Evolutionary conservation across 345 rosid species (phyloP).

Genomic region (Turnera subulata): DNA sequence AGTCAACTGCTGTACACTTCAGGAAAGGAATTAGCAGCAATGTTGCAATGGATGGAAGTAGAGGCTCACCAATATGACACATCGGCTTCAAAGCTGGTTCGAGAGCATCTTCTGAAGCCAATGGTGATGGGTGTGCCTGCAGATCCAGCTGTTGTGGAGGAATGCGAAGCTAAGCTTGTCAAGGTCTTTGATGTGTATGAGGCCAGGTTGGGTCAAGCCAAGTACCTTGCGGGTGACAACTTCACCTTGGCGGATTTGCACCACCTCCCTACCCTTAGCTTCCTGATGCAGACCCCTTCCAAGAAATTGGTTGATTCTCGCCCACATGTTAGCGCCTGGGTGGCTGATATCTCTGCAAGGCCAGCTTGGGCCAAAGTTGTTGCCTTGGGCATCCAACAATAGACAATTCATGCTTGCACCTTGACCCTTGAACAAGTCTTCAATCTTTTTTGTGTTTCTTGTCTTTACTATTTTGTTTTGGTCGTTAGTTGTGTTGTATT

Average conservation of each 20-base stretch:
- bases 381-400: conserved; percentile 26
- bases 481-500: too few species aligned
- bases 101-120: conserved; percentile 52
- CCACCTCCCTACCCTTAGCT: conserved; percentile 50
- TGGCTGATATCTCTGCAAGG: conserved; percentile 27
- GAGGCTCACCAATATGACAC: conserved; percentile 69
- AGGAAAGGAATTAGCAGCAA: too few species aligned
- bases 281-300: conserved; percentile 37
- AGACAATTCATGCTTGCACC: too few species aligned
- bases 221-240: conserved; percentile 58
- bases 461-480: too few species aligned
- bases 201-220: conserved; percentile 45
- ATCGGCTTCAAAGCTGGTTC: conserved; percentile 46
- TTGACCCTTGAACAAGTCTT: too few species aligned
- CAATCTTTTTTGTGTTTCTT: too few species aligned
- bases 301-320: conserved; percentile 34
- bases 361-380: conserved; percentile 51
- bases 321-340: conserved; percentile 37
- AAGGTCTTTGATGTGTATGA: conserved; percentile 59
- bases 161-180: conserved; percentile 40
- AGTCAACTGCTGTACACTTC: too few species aligned
- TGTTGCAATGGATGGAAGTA: conserved; percentile 30
- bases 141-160: conserved; percentile 51
- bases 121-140: conserved; percentile 34
- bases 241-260: conserved; percentile 73